Conservation (phyloP, 2,329 filamentous ascomycete species). For the Pestalotiopsis sp. region DNA sequence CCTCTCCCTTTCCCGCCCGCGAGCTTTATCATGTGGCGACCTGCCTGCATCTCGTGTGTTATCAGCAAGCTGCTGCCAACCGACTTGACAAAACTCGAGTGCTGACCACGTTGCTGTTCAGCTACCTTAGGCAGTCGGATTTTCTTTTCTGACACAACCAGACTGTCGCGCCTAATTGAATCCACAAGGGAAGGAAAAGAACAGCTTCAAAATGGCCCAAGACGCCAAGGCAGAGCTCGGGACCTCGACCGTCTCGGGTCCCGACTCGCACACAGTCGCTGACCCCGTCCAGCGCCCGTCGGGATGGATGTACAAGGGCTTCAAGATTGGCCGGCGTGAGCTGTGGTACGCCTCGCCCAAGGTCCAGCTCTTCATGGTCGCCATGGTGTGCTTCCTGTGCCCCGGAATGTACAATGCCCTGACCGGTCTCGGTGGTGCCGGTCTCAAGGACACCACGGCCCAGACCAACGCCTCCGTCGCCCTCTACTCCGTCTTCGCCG, state of each 20-base stretch:
- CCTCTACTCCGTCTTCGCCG: constrained; percentile 52
- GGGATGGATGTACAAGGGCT: constrained; percentile 70
- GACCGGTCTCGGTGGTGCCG: constrained; percentile 65
- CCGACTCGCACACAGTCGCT: constrained; percentile 13
- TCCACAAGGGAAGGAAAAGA: neutral
- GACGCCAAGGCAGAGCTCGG: constrained; percentile 5
- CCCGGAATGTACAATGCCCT: constrained; percentile 75
- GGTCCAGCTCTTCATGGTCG: constrained; percentile 71
- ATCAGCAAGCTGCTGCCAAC: neutral
- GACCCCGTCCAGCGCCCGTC: constrained; percentile 36
- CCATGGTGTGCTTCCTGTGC: constrained; percentile 71
- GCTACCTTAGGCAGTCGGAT: neutral
- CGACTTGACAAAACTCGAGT: neutral
- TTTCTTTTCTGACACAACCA: neutral
- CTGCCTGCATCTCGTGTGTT: neutral
- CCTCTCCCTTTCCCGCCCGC: neutral
- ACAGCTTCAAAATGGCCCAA: constrained; percentile 3
- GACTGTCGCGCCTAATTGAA: neutral
- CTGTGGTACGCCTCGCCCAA: constrained; percentile 75
- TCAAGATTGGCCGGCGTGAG: constrained; percentile 54
- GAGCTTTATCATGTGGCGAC: neutral
- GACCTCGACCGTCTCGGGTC: neutral
- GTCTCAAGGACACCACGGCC: constrained; percentile 55
- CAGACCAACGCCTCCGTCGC: constrained; percentile 61
- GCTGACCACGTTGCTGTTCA: neutral